Evolutionary conservation across 2,329 filamentous ascomycete genomes (phyloP).

Genomic region (Cladophialophora bantiana): DNA sequence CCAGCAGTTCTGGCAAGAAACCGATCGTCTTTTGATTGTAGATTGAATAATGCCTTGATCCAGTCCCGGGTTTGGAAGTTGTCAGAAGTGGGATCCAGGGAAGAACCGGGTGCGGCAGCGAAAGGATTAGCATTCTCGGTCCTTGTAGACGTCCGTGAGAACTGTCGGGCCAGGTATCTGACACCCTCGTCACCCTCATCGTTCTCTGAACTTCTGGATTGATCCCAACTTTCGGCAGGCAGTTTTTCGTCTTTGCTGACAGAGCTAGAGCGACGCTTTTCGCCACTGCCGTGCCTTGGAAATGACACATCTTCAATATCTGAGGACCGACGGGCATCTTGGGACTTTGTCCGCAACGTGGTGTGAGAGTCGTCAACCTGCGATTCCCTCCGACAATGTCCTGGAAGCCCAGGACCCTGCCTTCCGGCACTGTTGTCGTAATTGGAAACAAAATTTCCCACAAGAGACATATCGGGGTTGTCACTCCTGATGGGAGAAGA

Average conservation of each 20-base stretch:
- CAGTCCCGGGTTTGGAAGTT: constrained; percentile 57
- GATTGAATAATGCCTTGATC: constrained; percentile 55
- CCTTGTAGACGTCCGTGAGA: constrained; percentile 32
- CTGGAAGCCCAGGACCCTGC: constrained; percentile 14
- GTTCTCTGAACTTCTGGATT: constrained; percentile 29
- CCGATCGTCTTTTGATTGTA: constrained; percentile 47
- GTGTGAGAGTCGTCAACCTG: constrained; percentile 10
- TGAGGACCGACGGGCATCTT: background rate
- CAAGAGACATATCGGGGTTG: constrained; percentile 28
- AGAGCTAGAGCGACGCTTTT: background rate
- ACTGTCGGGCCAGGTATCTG: constrained; percentile 38
- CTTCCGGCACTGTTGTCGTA: constrained; percentile 24
- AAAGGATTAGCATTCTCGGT: constrained; percentile 35
- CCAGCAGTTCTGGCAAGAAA: constrained; percentile 51
- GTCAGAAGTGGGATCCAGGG: constrained; percentile 54
- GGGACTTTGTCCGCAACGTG: constrained; percentile 4
- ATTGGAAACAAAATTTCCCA: constrained; percentile 32
- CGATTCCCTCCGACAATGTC: constrained; percentile 12
- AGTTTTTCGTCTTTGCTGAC: background rate
- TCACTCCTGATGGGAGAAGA: background rate
- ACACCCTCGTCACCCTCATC: constrained; percentile 31
- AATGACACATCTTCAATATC: background rate
- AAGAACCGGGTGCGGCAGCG: constrained; percentile 41
- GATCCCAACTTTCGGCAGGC: constrained; percentile 23
- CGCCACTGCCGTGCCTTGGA: background rate